These are phyloP conservation scores for Exophiala sp. DNA, from an alignment of 2,329 filamentous ascomycete genomes.

Conservation along the genomic window DNA sequence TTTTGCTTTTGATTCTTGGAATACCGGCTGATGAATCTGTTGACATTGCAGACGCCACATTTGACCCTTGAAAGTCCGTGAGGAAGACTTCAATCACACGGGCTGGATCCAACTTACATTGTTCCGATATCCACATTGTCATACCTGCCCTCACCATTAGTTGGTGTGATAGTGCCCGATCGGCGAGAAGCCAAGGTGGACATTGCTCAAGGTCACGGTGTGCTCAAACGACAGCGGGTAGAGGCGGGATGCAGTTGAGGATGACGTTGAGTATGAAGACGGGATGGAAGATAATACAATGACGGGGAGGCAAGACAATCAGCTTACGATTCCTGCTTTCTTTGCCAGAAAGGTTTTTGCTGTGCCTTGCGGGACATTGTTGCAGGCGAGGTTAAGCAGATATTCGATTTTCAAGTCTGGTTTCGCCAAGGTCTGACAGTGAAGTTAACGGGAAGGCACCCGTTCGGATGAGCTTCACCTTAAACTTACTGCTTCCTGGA, in stretches of 20 bases:
- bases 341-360: constrained; percentile 16
- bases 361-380: constrained; percentile 13
- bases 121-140: constrained; percentile 15
- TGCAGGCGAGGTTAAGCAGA: neutral
- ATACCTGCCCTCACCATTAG: constrained; percentile 7
- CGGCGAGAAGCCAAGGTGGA: neutral
- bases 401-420: neutral
- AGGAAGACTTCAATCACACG: neutral
- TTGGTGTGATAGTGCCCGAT: neutral
- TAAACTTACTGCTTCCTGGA: neutral
- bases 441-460: neutral
- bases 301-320: neutral
- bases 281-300: neutral
- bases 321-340: constrained; percentile 20
- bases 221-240: neutral
- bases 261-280: no score
- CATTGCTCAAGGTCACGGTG: neutral
- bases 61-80: constrained; percentile 36
- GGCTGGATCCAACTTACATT: constrained; percentile 6
- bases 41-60: constrained; percentile 44
- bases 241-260: no score
- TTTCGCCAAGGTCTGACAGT: neutral
- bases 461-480: neutral
- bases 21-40: constrained; percentile 36
- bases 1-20: constrained; percentile 45